Evolutionary conservation across 2,329 filamentous ascomycete genomes (phyloP).

Genomic region (Acrocalymma vagum): DNA sequence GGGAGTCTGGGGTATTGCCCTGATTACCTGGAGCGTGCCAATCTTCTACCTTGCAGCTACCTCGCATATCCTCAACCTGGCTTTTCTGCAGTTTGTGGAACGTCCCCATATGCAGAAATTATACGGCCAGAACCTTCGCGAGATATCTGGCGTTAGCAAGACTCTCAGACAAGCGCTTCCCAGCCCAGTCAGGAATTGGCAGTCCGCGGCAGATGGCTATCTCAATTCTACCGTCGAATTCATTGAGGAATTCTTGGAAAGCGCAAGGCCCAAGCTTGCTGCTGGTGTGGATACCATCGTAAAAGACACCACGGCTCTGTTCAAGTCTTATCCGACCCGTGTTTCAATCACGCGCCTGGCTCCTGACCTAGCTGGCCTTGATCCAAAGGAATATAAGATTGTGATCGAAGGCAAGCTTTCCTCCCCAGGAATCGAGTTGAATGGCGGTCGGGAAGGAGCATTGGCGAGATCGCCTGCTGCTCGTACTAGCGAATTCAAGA

Average conservation of each 20-base stretch:
- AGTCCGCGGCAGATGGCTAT: slow-evolving; percentile 86
- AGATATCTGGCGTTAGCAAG: slow-evolving; percentile 90
- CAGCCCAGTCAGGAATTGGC: slow-evolving; percentile 81
- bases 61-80: slow-evolving; percentile 84
- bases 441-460: slow-evolving; percentile 77
- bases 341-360: slow-evolving; percentile 83
- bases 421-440: slow-evolving; percentile 59
- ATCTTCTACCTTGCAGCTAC: slow-evolving; percentile 88
- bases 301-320: slow-evolving; percentile 84
- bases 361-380: slow-evolving; percentile 79
- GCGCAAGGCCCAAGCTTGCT: slow-evolving; percentile 83
- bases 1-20: slow-evolving; percentile 92
- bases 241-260: slow-evolving; percentile 89
- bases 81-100: slow-evolving; percentile 92
- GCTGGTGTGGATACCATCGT: slow-evolving; percentile 87
- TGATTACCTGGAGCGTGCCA: slow-evolving; percentile 88
- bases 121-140: slow-evolving; percentile 83
- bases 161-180: slow-evolving; percentile 89
- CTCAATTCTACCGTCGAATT: slow-evolving; percentile 87
- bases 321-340: slow-evolving; percentile 88
- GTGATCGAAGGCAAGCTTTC: slow-evolving; percentile 72
- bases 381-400: slow-evolving; percentile 82
- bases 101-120: slow-evolving; percentile 98
- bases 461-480: slow-evolving; percentile 72
- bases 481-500: slow-evolving; percentile 70